These are phyloP conservation scores for Rhodamnia rubescens DNA, from an alignment of 345 rosid species.

Conservation along the genomic window DNA sequence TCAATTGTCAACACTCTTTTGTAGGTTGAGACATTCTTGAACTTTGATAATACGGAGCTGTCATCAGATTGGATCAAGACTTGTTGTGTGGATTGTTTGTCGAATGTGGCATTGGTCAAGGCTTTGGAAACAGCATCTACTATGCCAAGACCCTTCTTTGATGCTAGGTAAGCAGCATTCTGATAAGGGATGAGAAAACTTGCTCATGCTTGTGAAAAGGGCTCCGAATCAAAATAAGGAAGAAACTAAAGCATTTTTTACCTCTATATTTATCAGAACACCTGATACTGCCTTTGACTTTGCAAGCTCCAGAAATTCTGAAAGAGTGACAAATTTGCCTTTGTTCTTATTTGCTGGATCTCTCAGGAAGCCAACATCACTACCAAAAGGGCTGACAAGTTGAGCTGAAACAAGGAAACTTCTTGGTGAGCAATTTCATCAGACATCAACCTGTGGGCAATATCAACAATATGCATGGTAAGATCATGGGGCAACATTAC, in stretches of 20 bases:
- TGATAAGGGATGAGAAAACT: conserved; percentile 5
- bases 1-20: conserved; percentile 39
- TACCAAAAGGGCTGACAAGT: conserved; percentile 42
- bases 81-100: conserved; percentile 61
- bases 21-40: conserved; percentile 30
- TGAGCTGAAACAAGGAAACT: conserved; percentile 46
- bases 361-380: conserved; percentile 17
- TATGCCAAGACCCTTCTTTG: conserved; percentile 59
- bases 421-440: neutral
- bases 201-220: neutral
- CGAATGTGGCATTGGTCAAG: conserved; percentile 48
- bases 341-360: conserved; percentile 55
- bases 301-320: conserved; percentile 59
- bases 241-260: neutral
- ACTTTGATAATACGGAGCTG: conserved; percentile 51
- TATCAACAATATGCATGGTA: neutral
- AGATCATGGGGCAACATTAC: conserved; percentile 21
- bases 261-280: conserved; percentile 66
- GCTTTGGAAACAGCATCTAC: conserved; percentile 38
- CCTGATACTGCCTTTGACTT: conserved; percentile 66
- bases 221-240: neutral
- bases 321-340: conserved; percentile 54
- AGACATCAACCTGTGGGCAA: neutral
- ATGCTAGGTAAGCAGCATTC: conserved; percentile 85
- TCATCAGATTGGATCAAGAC: conserved; percentile 74